Evolutionary conservation across 2,329 filamentous ascomycete genomes (phyloP).

Genomic region (Daldinia sp.): DNA sequence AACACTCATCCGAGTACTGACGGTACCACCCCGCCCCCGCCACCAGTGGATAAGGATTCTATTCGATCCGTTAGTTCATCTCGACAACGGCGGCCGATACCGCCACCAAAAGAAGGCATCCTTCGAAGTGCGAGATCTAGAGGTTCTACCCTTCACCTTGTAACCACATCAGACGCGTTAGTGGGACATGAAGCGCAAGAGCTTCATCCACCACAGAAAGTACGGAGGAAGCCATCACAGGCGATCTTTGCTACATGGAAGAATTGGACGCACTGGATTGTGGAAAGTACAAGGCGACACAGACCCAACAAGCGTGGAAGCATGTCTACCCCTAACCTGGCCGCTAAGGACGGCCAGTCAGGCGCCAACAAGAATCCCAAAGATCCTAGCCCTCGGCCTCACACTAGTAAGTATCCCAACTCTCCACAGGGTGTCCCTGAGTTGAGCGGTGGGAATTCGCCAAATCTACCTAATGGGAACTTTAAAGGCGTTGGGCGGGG

Average conservation of each 20-base stretch:
- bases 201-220: slow-evolving; percentile 57
- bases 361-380: slow-evolving; percentile 59
- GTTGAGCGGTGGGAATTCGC: slow-evolving; percentile 62
- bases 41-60: slow-evolving; percentile 83
- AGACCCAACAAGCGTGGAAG: slow-evolving; percentile 65
- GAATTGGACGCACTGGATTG: slow-evolving; percentile 73
- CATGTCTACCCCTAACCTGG: slow-evolving; percentile 70
- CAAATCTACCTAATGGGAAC: slow-evolving; percentile 66
- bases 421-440: slow-evolving; percentile 53
- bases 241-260: slow-evolving; percentile 72
- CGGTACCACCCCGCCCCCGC: slow-evolving; percentile 71
- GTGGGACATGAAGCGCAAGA: slow-evolving; percentile 51
- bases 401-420: slow-evolving; percentile 68
- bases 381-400: slow-evolving; percentile 68
- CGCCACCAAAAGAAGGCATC: slow-evolving; percentile 86
- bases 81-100: slow-evolving; percentile 77
- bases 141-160: slow-evolving; percentile 87
- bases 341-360: slow-evolving; percentile 61
- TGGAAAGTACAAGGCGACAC: slow-evolving; percentile 67
- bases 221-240: slow-evolving; percentile 68
- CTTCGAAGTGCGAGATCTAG: slow-evolving; percentile 77
- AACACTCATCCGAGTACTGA: slow-evolving; percentile 60
- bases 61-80: slow-evolving; percentile 82
- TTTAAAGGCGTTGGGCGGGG: slow-evolving; percentile 50
- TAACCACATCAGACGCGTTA: slow-evolving; percentile 72